These are phyloP conservation scores for Hyaloperonospora arabidopsidis DNA, from an alignment of 352 stramenopile genomes.

Conservation along the genomic window DNA sequence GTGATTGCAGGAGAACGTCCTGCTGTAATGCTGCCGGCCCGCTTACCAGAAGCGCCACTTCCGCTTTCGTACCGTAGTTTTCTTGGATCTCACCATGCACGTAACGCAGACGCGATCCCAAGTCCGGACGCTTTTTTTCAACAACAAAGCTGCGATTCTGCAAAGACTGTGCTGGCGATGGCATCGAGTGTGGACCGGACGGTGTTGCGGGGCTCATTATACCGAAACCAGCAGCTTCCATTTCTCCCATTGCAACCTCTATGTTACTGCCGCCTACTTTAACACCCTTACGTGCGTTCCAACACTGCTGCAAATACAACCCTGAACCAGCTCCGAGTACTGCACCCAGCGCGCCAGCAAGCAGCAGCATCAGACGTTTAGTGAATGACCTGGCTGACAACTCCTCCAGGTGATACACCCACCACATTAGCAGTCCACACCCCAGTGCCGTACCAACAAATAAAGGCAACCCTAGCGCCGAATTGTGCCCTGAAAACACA, in stretches of 20 bases:
- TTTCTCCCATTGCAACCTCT: constrained; percentile 32
- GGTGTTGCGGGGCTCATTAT: constrained; percentile 29
- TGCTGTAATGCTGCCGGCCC: constrained; percentile 34
- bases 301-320: constrained; percentile 10
- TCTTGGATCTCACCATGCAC: constrained; percentile 46
- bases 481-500: constrained; percentile 28
- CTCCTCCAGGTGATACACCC: constrained; percentile 23
- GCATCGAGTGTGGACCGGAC: constrained; percentile 30
- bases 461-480: constrained; percentile 27
- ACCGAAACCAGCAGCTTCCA: constrained; percentile 31
- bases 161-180: constrained; percentile 23
- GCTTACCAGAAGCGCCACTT: constrained; percentile 41
- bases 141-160: constrained; percentile 33
- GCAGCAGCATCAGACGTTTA: constrained; percentile 31
- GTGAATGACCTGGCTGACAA: constrained; percentile 31
- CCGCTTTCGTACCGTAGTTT: constrained; percentile 35
- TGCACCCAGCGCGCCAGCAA: constrained; percentile 21
- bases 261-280: constrained; percentile 13
- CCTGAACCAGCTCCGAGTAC: constrained; percentile 24
- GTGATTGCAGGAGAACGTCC: constrained; percentile 24
- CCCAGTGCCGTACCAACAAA: constrained; percentile 32
- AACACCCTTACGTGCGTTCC: constrained; percentile 9
- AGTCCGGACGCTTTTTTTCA: constrained; percentile 34
- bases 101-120: constrained; percentile 21
- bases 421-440: constrained; percentile 26